Evolutionary conservation across 768 basidiomycete species (phyloP).

Genomic region (Lactifluus rugatus): DNA sequence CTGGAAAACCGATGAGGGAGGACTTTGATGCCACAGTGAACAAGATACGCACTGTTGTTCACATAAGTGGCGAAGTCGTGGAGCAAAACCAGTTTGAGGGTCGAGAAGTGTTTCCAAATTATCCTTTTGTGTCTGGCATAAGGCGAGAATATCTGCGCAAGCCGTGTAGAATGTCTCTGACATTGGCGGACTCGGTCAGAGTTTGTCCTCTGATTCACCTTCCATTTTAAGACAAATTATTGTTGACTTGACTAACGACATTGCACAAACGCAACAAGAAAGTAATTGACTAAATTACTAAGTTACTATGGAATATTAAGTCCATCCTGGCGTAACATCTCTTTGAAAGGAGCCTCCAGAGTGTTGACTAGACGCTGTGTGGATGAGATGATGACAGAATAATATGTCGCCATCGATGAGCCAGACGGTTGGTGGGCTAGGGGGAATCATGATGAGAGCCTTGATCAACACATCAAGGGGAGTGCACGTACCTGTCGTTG

Average conservation of each 20-base stretch:
- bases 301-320: not conserved
- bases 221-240: not conserved
- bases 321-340: not conserved
- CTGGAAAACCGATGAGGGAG: constrained; percentile 27
- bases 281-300: no score
- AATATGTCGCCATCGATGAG: not conserved
- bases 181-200: constrained; percentile 26
- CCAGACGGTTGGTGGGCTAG: not conserved
- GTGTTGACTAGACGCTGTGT: not conserved
- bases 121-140: constrained; percentile 43
- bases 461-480: not conserved
- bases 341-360: not conserved
- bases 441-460: not conserved
- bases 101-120: constrained; percentile 56
- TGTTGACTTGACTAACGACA: no score
- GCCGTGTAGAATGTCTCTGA: constrained; percentile 48
- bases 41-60: constrained; percentile 43
- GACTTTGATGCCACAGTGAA: not conserved
- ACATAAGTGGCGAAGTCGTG: constrained; percentile 43
- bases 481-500: not conserved
- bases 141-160: constrained; percentile 55
- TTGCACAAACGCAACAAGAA: no score
- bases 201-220: not conserved
- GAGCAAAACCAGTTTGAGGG: constrained; percentile 61
- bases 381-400: not conserved